Evolutionary conservation across 2,329 filamentous ascomycete species (phyloP), one percentile per base, ranked within the genome.

Genomic region (Aspergillus ustus): DNA sequence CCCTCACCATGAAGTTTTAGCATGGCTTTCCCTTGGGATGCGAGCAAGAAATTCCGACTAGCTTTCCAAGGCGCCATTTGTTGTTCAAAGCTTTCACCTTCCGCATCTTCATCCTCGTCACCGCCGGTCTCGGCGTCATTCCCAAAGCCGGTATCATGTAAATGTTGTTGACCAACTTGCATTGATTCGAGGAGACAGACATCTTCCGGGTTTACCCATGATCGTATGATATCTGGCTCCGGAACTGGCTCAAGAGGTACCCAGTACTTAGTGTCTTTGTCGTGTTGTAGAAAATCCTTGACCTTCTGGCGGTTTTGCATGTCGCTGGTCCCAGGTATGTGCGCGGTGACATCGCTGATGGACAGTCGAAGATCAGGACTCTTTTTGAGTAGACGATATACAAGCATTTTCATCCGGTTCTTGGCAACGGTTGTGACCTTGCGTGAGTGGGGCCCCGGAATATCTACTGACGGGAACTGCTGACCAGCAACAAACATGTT

Each of bases 361-460:
- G 89, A 89, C 25, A 93, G 85, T 49, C 87, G 84, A 63, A 88
- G 82, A 28, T 89, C 86, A 19, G 87, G 82, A 69, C 89, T 92
- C 70, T 91, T 91, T 64, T 89, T 86, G 70, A 96, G 91, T 74
- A 97, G 88, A 54, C 95, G 91, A 75, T 92, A 97, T 0, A 93
- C 91, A 44, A 99, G 88, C 89, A 97, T 97, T 81, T 95, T 97
- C 77, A 99, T 89, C 40, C 95, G 88, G 77, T 95, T 96, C 82
- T 99, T 99, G 40, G 92, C 90, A n/a, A 94, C 93, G 60, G 96
- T 97, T 0, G 95, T 99, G 31, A 98, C 94, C 76, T 95, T 96
- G 63, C 95, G 86, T 43, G 93, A 96, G 74, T 98, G 93, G 2
- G 93, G 94, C 0, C 93, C 93, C 3, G 95, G 95, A 5, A 99